phyloP scores from a whole-genome alignment of 768 basidiomycete species.

The Dacryopinax spathularia region DNA sequence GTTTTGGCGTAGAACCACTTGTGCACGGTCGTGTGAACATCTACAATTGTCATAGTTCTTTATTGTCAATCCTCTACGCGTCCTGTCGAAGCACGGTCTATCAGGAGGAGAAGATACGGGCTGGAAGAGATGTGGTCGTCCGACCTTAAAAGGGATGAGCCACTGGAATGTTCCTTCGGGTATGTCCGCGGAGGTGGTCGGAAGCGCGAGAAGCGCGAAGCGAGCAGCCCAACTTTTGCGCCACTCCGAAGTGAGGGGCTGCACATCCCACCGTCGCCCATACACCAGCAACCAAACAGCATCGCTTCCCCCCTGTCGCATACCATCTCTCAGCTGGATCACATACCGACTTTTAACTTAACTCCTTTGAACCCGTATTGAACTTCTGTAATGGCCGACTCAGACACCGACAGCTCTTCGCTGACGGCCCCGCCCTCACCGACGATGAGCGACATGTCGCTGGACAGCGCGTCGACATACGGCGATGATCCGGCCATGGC shows the following conservation, averaged over 20 bases:
- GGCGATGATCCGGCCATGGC: slow-evolving; percentile 33
- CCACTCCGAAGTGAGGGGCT: background rate
- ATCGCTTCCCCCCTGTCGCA: background rate
- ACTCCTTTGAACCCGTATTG: background rate
- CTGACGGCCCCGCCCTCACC: background rate
- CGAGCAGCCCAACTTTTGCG: background rate
- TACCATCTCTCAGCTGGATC: too few relatives aligned
- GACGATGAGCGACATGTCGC: slow-evolving; percentile 4
- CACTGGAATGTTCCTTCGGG: background rate
- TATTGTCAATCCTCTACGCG: too few relatives aligned
- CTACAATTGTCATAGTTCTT: too few relatives aligned
- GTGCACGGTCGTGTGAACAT: too few relatives aligned
- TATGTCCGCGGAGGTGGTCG: background rate
- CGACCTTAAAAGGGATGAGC: background rate
- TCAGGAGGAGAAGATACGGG: too few relatives aligned
- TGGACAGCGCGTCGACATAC: background rate
- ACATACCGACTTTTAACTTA: background rate
- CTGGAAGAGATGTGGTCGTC: background rate
- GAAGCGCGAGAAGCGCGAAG: background rate
- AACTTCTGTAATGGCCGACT: background rate
- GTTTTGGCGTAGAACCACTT: too few relatives aligned
- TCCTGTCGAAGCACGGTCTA: too few relatives aligned
- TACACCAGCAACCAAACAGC: background rate
- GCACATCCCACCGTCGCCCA: background rate
- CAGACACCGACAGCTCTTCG: background rate